phyloP scores from a whole-genome alignment of 2,329 filamentous ascomycete genomes.

The Cladophialophora yegresii region DNA sequence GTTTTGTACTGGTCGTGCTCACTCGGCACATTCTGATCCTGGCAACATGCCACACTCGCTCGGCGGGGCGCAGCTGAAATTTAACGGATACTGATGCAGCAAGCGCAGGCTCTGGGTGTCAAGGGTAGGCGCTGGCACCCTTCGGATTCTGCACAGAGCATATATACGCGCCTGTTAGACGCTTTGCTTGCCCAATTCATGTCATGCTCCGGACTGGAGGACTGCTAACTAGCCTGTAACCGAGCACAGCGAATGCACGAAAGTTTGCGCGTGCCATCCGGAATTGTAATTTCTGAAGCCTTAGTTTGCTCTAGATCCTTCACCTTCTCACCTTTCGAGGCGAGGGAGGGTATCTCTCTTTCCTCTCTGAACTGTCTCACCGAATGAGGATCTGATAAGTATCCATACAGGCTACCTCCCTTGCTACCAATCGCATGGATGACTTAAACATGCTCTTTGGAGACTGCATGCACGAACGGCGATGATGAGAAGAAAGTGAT shows the following conservation, averaged over 20 bases:
- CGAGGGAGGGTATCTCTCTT: neutral
- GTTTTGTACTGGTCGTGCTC: neutral
- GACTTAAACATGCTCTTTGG: neutral
- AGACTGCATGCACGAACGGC: neutral
- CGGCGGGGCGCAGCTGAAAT: neutral
- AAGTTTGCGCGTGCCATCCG: neutral
- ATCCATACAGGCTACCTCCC: neutral
- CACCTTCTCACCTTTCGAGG: too few species aligned
- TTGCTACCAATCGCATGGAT: neutral
- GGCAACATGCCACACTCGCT: neutral
- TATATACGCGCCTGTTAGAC: neutral
- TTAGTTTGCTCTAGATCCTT: neutral
- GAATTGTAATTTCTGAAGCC: neutral
- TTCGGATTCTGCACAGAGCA: neutral
- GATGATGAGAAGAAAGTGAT: neutral
- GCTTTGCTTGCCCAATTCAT: neutral
- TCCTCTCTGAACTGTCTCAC: neutral
- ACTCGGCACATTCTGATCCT: neutral
- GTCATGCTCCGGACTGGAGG: neutral
- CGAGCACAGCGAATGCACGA: neutral
- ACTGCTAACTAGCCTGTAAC: neutral
- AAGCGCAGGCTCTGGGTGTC: neutral
- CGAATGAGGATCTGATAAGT: neutral
- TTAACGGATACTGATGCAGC: neutral
- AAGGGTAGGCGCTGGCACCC: neutral